Percentiles rank a stretch among this genome's conserved stretches.
These are phyloP conservation scores for Cyphellophora europaea DNA, from an alignment of 2,329 filamentous ascomycete species.

Conservation along the genomic window DNA sequence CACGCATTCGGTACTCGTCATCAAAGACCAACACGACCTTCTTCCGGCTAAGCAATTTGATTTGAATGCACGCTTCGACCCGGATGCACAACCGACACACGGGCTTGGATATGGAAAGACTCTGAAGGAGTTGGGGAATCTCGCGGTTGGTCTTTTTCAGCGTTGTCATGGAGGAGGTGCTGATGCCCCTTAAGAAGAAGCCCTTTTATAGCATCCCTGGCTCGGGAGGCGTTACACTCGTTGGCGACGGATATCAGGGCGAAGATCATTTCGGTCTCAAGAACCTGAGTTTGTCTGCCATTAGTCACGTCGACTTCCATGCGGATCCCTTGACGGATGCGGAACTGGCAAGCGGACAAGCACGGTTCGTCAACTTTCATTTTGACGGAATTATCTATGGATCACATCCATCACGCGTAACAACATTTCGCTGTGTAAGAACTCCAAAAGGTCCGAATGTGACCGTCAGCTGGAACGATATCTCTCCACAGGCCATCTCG, in stretches of 20 bases:
- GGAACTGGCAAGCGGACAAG: constrained; percentile 1
- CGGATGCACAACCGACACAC: background rate
- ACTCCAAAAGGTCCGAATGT: too few species aligned
- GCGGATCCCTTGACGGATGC: background rate
- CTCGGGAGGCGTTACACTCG: constrained; percentile 1
- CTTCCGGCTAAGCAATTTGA: too few species aligned
- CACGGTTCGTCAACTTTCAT: constrained; percentile 1
- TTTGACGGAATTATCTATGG: too few species aligned
- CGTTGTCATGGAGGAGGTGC: background rate
- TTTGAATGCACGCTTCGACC: constrained; percentile 12
- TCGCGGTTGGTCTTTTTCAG: background rate
- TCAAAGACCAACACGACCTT: too few species aligned
- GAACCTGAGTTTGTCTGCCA: background rate
- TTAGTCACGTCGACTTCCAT: background rate
- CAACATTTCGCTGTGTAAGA: too few species aligned
- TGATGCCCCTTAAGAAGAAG: background rate
- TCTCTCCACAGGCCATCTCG: too few species aligned
- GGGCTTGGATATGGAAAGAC: constrained; percentile 1
- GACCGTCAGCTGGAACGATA: too few species aligned
- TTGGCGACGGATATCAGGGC: constrained; percentile 2
- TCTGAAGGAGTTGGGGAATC: background rate
- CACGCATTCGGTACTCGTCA: too few species aligned
- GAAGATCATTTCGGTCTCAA: constrained; percentile 2
- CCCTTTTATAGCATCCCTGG: constrained; percentile 1
- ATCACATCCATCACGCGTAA: too few species aligned